A percentile compares a stretch with the other conserved stretches of the same genome.
These are phyloP conservation scores for Digitaria exilis DNA, from an alignment of 202 grass and related monocot species.

Conservation along the genomic window DNA sequence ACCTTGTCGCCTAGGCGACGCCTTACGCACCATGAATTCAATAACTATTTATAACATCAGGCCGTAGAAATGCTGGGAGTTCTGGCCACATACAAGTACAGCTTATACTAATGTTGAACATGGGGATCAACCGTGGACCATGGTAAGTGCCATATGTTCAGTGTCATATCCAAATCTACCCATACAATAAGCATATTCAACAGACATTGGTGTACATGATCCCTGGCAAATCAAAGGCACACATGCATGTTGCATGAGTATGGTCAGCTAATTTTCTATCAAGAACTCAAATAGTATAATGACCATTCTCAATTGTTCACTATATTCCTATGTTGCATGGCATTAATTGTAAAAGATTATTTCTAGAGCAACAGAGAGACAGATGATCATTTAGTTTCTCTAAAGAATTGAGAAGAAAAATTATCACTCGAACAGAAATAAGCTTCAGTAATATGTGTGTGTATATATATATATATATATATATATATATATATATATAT, in stretches of 20 bases:
- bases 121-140: background rate
- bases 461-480: no score
- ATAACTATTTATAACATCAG: no score
- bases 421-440: conserved; percentile 11
- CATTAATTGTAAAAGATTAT: background rate
- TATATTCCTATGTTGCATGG: background rate
- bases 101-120: background rate
- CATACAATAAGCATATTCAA: background rate
- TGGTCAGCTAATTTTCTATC: background rate
- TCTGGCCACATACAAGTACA: background rate
- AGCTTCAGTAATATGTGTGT: no score
- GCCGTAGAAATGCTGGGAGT: background rate
- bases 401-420: conserved; percentile 23
- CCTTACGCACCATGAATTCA: no score
- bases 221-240: background rate
- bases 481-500: no score
- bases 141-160: background rate
- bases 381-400: background rate
- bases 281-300: background rate
- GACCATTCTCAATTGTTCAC: background rate
- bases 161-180: background rate
- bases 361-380: background rate
- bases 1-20: no score
- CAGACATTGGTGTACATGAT: background rate
- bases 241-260: background rate